These are phyloP conservation scores for Naumovozyma dairenensis DNA, from an alignment of 805 yeast species.

Conservation along the genomic window DNA sequence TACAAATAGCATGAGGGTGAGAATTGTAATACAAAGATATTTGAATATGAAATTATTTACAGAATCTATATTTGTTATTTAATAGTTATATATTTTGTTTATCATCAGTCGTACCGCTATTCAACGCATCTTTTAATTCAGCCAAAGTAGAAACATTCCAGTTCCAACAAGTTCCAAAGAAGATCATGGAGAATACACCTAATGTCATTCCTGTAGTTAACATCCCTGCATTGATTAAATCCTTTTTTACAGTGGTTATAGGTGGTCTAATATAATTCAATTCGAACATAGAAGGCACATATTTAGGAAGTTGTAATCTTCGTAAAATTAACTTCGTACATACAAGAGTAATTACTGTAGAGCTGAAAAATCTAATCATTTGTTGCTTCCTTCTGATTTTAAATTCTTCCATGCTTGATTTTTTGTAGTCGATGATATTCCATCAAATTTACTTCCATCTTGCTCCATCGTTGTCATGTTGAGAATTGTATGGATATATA, in stretches of 20 bases:
- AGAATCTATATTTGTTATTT: no score
- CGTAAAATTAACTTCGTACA: conserved; percentile 68
- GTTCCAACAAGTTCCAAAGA: conserved; percentile 73
- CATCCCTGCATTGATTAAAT: conserved; percentile 75
- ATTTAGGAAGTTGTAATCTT: conserved; percentile 54
- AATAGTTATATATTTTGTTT: no score
- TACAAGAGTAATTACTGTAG: conserved; percentile 61
- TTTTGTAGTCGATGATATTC: no score
- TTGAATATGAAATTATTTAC: no score
- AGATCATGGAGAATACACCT: conserved; percentile 59
- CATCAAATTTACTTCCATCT: no score
- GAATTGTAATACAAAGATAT: no score
- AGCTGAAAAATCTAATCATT: conserved; percentile 62
- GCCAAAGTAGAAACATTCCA: conserved; percentile 57
- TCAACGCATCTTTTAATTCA: conserved; percentile 54
- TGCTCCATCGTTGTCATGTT: no score
- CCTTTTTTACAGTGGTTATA: conserved; percentile 60
- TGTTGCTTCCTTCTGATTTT: conserved; percentile 57
- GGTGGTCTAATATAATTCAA: conserved; percentile 56
- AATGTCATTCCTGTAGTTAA: conserved; percentile 70
- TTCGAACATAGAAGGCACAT: conserved; percentile 65
- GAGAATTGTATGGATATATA: no score
- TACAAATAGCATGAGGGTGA: no score
- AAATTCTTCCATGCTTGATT: conserved; percentile 30
- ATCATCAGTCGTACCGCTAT: no score